Percentiles rank a stretch among this genome's conserved stretches.
Conservation (phyloP, 2,329 filamentous ascomycete genomes). For the Scedosporium aurantiacum region DNA sequence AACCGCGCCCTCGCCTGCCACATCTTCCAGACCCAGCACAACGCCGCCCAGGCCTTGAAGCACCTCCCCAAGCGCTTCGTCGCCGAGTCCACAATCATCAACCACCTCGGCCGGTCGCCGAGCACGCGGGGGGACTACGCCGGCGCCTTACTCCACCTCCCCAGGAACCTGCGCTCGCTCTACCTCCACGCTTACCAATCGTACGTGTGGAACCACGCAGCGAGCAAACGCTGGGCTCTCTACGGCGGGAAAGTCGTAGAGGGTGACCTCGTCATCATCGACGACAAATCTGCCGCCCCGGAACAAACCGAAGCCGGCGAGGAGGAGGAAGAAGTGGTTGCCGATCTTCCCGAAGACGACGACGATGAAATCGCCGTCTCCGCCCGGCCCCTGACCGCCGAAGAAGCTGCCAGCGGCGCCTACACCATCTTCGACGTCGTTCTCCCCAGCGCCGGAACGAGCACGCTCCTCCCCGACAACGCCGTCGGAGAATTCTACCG, state of each 20-base stretch:
- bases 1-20: constrained; percentile 69
- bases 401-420: constrained; percentile 66
- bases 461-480: constrained; percentile 78
- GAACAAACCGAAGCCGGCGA: constrained; percentile 41
- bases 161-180: constrained; percentile 76
- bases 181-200: constrained; percentile 97
- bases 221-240: constrained; percentile 66
- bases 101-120: constrained; percentile 49
- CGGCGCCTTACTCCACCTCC: constrained; percentile 71
- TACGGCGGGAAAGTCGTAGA: constrained; percentile 65
- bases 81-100: constrained; percentile 69
- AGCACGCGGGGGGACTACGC: constrained; percentile 51
- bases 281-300: constrained; percentile 20
- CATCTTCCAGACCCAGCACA: constrained; percentile 54
- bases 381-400: constrained; percentile 61
- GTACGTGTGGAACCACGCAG: constrained; percentile 82
- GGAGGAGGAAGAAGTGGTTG: constrained; percentile 16
- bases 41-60: constrained; percentile 48
- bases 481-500: constrained; percentile 74
- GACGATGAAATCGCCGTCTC: constrained; percentile 36
- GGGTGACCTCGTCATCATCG: constrained; percentile 74
- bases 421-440: constrained; percentile 84
- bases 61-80: constrained; percentile 70
- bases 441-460: constrained; percentile 83
- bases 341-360: constrained; percentile 16